Base-by-base conservation (phyloP, 2,329 filamentous ascomycete genomes). In the Aspergillus sp. region DNA sequence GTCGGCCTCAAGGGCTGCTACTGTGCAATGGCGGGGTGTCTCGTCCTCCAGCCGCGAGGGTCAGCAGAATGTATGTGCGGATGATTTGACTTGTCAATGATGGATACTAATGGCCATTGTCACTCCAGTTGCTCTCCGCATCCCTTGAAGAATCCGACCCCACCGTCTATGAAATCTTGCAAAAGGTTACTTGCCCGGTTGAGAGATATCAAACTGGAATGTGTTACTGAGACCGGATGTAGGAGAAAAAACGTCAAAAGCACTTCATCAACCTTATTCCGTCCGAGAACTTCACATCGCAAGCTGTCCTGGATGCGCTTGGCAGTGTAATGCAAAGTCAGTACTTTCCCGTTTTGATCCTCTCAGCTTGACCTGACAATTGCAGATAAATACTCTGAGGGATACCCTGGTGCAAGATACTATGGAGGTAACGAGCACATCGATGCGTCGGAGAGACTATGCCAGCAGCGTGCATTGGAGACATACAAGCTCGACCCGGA, bases 181-280 rank as follows among this genome's bases (percentile, higher is more conserved):
- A 95, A 68, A 91, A 90, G 79, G 90, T 94, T 70, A 59, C 33
- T 13, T 35, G 3, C 11, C 33, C 12, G 4, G 19, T 19, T 19
- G 19, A 19, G 19, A 19, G 19, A 19, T 19, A 19, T 19, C 19
- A 19, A 19, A 12, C 4, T 27, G 11, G 38, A 7, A 40, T 32
- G 6, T 5, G 19, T 19, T 26, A 11, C 38, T 40, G 30, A 64
- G 33, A 31, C 26, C 37, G 38, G 37, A 26, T 33, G 5, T 57
- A 95, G 88, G 93, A 98, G 76, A 97, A 97, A 81, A 80, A 79
- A 56, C 82, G 93, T 56, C 93, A 98, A 70, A 95, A 95, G 71
- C 90, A 97, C 69, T 98, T 96, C 63, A 95, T 98, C 74, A 97
- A 97, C 70, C 77, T 95, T 45, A 95, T 95, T 54, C 90, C 90